These are phyloP conservation scores for Punica granatum DNA, from an alignment of 345 rosid genomes.

Conservation along the genomic window DNA sequence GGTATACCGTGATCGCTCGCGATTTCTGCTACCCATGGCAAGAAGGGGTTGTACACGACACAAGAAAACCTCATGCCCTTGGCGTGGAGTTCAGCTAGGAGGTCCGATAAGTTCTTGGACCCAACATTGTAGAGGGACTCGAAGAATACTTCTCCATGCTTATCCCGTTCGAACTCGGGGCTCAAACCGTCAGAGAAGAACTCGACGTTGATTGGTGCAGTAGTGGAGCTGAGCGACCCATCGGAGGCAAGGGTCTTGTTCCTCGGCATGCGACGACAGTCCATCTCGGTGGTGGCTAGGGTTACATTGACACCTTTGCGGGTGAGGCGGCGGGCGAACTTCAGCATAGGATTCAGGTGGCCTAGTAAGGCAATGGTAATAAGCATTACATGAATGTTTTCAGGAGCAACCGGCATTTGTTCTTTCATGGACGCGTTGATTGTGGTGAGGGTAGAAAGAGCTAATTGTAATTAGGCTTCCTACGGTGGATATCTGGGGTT, in stretches of 20 bases:
- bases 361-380: constrained; percentile 39
- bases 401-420: too few relatives aligned
- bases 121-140: constrained; percentile 25
- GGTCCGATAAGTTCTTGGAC: constrained; percentile 23
- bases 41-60: constrained; percentile 30
- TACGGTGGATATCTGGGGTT: too few relatives aligned
- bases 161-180: constrained; percentile 30
- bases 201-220: constrained; percentile 16
- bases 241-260: constrained; percentile 2
- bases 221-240: background rate
- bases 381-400: constrained; percentile 27
- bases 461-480: too few relatives aligned
- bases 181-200: constrained; percentile 45
- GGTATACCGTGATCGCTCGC: constrained; percentile 35
- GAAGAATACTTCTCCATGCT: background rate
- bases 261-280: constrained; percentile 21
- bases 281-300: constrained; percentile 38
- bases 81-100: constrained; percentile 20
- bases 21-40: constrained; percentile 44
- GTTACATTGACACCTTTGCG: constrained; percentile 34
- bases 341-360: constrained; percentile 41
- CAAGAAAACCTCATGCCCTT: constrained; percentile 8
- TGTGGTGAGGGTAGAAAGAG: too few relatives aligned
- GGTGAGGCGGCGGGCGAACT: constrained; percentile 35
- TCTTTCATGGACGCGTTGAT: too few relatives aligned